These are phyloP conservation scores for Mycena sanguinolenta DNA, from an alignment of 768 basidiomycete genomes.

Conservation along the genomic window DNA sequence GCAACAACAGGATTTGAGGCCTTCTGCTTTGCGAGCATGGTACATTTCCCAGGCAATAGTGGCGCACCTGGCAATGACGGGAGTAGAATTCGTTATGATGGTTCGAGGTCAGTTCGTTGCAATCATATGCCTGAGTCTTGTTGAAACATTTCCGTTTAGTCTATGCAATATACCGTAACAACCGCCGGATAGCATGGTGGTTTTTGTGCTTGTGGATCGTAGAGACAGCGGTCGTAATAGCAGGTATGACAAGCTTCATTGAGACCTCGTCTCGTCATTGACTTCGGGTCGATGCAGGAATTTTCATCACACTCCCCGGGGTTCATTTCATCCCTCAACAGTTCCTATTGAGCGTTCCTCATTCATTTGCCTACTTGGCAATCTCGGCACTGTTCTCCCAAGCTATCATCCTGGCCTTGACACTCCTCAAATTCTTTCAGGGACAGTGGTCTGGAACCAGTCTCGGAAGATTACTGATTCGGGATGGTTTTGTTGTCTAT, in stretches of 20 bases:
- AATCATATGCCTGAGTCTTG: background rate
- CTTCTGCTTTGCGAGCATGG: conserved; percentile 26
- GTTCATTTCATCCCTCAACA: conserved; percentile 19
- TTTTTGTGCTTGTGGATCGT: conserved; percentile 14
- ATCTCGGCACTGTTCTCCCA: conserved; percentile 27
- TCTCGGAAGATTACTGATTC: conserved; percentile 24
- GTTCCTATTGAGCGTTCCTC: conserved; percentile 10
- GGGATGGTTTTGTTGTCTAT: conserved; percentile 27
- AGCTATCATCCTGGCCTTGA: conserved; percentile 27
- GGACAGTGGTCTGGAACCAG: conserved; percentile 32
- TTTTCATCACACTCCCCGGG: conserved; percentile 24
- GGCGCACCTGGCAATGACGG: conserved; percentile 31
- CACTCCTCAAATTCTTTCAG: conserved; percentile 14
- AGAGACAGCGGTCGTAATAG: conserved; percentile 24
- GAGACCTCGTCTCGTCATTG: background rate
- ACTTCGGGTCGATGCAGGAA: background rate
- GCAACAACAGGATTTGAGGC: conserved; percentile 7
- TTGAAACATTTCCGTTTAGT: conserved; percentile 10
- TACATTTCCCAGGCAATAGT: conserved; percentile 30
- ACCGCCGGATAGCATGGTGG: conserved; percentile 18
- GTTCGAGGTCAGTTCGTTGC: conserved; percentile 22
- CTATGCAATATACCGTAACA: conserved; percentile 31
- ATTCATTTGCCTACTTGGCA: conserved; percentile 31
- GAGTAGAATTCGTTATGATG: conserved; percentile 36
- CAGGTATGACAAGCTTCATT: background rate